These are phyloP conservation scores for Globisporangium viniferum DNA, from an alignment of 352 stramenopile species.

Conservation along the genomic window DNA sequence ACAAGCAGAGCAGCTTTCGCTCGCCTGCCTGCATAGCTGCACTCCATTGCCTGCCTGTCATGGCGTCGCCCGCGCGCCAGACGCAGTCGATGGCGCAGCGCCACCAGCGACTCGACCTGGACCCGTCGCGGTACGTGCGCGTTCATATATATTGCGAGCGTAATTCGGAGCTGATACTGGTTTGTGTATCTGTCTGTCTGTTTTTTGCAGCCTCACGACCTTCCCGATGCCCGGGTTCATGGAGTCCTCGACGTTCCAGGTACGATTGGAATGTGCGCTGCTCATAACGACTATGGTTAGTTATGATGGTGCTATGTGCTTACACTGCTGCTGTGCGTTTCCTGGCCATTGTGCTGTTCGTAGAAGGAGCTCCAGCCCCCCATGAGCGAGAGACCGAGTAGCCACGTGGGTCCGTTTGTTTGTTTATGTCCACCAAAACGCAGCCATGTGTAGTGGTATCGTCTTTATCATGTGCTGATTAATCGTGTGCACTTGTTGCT, in stretches of 20 bases:
- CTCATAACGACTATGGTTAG: not conserved
- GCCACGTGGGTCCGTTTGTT: slow-evolving; percentile 7
- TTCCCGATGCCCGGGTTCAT: slow-evolving; percentile 64
- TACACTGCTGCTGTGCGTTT: not conserved
- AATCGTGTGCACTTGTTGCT: not conserved
- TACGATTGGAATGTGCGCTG: slow-evolving; percentile 7
- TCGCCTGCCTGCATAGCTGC: not conserved
- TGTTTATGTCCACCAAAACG: not conserved
- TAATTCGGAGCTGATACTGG: not conserved
- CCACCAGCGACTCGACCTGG: slow-evolving; percentile 33
- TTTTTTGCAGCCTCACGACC: slow-evolving; percentile 46
- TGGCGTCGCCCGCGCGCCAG: slow-evolving; percentile 27
- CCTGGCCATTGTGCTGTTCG: not conserved
- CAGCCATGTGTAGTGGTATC: not conserved
- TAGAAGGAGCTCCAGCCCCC: slow-evolving; percentile 18
- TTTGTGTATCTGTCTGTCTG: not conserved
- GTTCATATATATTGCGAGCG: not conserved
- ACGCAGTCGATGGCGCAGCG: slow-evolving; percentile 33
- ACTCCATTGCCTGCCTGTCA: slow-evolving; percentile 3
- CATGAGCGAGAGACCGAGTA: slow-evolving; percentile 17
- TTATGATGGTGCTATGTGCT: not conserved
- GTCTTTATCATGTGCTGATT: not conserved
- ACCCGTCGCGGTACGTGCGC: slow-evolving; percentile 41
- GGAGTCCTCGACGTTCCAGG: slow-evolving; percentile 42
- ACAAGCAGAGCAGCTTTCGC: not conserved